phyloP scores from a whole-genome alignment of 345 rosid genomes.

The Arabis alpina region DNA sequence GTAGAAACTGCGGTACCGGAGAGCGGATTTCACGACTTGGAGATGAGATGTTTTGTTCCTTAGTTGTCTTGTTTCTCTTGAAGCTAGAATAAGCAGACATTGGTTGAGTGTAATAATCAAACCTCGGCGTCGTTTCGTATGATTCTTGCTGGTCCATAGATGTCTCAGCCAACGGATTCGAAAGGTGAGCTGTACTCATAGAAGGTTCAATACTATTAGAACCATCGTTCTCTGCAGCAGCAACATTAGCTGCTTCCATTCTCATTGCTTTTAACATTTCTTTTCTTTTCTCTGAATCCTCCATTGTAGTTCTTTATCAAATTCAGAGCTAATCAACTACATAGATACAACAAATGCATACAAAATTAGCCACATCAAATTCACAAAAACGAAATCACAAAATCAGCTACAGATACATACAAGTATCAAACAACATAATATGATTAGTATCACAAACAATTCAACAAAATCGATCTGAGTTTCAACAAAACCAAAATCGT shows the following conservation, averaged over 20 bases:
- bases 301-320: slow-evolving; percentile 51
- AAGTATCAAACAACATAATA: no score
- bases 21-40: slow-evolving; percentile 36
- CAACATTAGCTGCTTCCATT: slow-evolving; percentile 54
- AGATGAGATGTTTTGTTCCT: slow-evolving; percentile 41
- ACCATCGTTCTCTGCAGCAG: slow-evolving; percentile 38
- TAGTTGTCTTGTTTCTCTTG: slow-evolving; percentile 47
- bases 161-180: slow-evolving; percentile 68
- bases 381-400: background rate
- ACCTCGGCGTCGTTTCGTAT: slow-evolving; percentile 50
- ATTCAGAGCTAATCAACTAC: slow-evolving; percentile 26
- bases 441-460: no score
- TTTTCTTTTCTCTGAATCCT: slow-evolving; percentile 79
- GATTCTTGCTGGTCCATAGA: slow-evolving; percentile 45
- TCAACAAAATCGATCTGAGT: no score
- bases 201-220: slow-evolving; percentile 44
- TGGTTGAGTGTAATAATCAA: slow-evolving; percentile 82
- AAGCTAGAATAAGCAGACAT: slow-evolving; percentile 75
- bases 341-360: background rate
- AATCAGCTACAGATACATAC: no score
- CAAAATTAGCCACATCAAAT: slow-evolving; percentile 6
- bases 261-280: slow-evolving; percentile 78
- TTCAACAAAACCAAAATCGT: no score
- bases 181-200: slow-evolving; percentile 47
- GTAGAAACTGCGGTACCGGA: slow-evolving; percentile 35